Evolutionary conservation across 805 yeast species (phyloP), one percentile per base, ranked within the genome.

Genomic region (Kockiozyma suomiensis): DNA sequence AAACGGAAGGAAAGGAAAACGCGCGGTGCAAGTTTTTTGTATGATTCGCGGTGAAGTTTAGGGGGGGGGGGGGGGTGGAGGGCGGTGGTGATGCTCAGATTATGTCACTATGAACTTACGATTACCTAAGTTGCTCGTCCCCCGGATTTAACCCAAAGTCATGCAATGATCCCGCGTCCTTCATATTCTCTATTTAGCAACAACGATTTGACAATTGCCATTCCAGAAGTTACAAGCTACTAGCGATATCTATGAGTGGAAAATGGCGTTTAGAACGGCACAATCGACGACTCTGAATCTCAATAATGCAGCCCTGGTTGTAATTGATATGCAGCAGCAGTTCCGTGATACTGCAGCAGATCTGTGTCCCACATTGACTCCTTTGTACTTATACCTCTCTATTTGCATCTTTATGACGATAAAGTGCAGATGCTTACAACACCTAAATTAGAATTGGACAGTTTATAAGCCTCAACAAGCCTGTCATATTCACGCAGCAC

Each of bases 401-500:
- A 5, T 15, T 3, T 52, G 38, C 2, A n/a, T 7, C 10, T n/a
- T 21, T n/a, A 13, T 15, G 19, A 38, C 12, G 19, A 37, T 25
- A 4, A 17, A 10, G n/a, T 32, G n/a, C 15, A 2, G 45, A 19
- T 19, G 15, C 28, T 33, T 32, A 35, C 21, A 17, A 21, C 15
- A 8, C 10, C 2, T 23, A 6, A 6, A 2, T 23, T n/a, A 45
- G 62, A 19, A 59, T 59, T 38, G 46, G 40, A 15, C 43, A 37
- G 3, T 59, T 59, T 26, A 33, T 19, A 21, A 37, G 10, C 19
- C 43, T 15, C 26, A 32, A 26, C 15, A 38, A 28, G 15, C 64
- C 59, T n/a, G 65, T 61, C 2, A 38, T 61, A 8, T 59, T 61
- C 56, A 61, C 65, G 5, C 65, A 61, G 30, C 65, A 59, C 43